Evolutionary conservation across 1,284 basidiomycete species (phyloP).

Genomic region (Ustilago xerochloae): DNA sequence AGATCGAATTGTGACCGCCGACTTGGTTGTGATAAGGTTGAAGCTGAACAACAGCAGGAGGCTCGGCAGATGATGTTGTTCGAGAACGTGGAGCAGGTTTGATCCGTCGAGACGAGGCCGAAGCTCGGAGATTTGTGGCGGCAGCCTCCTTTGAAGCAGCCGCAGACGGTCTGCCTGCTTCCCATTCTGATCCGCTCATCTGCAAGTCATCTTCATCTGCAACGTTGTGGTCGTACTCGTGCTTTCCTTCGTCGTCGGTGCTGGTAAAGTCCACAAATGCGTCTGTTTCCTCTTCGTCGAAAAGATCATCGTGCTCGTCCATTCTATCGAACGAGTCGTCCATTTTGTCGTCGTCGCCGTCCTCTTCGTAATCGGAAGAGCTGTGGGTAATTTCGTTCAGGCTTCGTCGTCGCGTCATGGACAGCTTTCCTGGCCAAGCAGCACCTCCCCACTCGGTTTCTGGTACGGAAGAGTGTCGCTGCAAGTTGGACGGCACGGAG

Average conservation of each 20-base stretch:
- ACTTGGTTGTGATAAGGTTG: slow-evolving; percentile 98
- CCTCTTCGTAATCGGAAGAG: slow-evolving; percentile 47
- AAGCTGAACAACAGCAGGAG: slow-evolving; percentile 77
- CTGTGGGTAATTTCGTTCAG: slow-evolving; percentile 28
- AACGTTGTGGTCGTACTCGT: slow-evolving; percentile 19
- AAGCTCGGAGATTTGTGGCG: neutral
- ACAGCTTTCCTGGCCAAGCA: slow-evolving; percentile 29
- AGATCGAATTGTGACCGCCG: slow-evolving; percentile 95
- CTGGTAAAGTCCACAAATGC: slow-evolving; percentile 19
- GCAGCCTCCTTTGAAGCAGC: neutral
- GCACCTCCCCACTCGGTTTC: slow-evolving; percentile 38
- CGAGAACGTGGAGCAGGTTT: slow-evolving; percentile 8
- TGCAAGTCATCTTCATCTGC: slow-evolving; percentile 45
- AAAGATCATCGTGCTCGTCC: slow-evolving; percentile 11
- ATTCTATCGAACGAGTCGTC: slow-evolving; percentile 29
- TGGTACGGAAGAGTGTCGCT: slow-evolving; percentile 48
- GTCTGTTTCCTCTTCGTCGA: slow-evolving; percentile 17
- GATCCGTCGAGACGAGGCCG: slow-evolving; percentile 6
- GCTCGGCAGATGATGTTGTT: slow-evolving; percentile 5
- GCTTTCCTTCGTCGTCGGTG: slow-evolving; percentile 26
- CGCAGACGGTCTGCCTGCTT: slow-evolving; percentile 5
- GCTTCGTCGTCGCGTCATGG: slow-evolving; percentile 40
- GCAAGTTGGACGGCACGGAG: slow-evolving; percentile 10
- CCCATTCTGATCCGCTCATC: slow-evolving; percentile 50
- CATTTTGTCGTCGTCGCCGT: slow-evolving; percentile 24